Evolutionary conservation across 163 green algal species (phyloP), one percentile per base, ranked within the genome.

Genomic region (Prototheca cutis): DNA sequence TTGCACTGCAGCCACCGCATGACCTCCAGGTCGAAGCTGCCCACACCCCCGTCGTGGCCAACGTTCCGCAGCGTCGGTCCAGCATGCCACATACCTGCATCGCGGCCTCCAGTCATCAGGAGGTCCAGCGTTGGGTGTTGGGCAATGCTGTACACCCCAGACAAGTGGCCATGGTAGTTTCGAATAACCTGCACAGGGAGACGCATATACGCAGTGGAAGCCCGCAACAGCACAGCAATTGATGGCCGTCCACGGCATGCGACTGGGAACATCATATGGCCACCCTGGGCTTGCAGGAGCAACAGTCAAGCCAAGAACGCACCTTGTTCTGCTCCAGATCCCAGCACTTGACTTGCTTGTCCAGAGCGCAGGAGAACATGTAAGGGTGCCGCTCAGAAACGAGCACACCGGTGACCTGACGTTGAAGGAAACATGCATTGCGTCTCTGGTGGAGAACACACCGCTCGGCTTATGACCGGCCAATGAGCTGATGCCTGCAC

Each of bases 341-440:
- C 93, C 93, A 98, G 77, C 90, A 97, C 79, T 96, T 97, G 68
- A 98, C 93, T 74, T 85, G 82, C 74, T 99, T 99, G 80, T 99
- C 93, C 31, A 98, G 75, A 21, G 78, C 87, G 60, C 77, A 89
- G 21, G 78, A 91, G 73, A 98, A 98, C 89, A 99, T 96, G 85
- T 98, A 99, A 25, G 93, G 93, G 71, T 95, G 84, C 24, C 89
- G 81, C 0, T 63, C 15, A 49, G 74, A 90, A 19, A 99, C 67
- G 0, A 79, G 86, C 61, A 98, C 62, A 2, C 91, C 93, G 25
- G 87, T 96, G 10, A 95, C 88, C 71, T 84, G 64, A 34, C 55
- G 17, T 45, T 45, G 36, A 15, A n/a, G n/a, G n/a, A n/a, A n/a
- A n/a, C n/a, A n/a, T n/a, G n/a, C n/a, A n/a, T n/a, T n/a, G n/a